phyloP scores from a whole-genome alignment of 495 filamentous ascomycete genomes.

The Aspergillus olivimuriae region DNA sequence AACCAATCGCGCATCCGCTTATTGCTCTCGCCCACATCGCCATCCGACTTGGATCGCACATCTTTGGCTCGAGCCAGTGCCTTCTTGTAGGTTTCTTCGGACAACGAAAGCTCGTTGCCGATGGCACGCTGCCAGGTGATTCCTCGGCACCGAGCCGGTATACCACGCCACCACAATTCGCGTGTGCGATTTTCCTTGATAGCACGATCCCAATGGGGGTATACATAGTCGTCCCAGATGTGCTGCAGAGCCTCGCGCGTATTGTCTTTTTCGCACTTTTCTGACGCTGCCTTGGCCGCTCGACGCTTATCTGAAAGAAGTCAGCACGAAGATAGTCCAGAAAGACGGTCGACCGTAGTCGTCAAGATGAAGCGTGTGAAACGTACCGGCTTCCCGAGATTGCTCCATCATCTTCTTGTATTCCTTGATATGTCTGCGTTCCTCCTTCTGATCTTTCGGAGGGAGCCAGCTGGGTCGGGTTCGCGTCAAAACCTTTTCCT shows the following conservation, averaged over 20 bases:
- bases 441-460: constrained; percentile 88
- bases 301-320: constrained; percentile 38
- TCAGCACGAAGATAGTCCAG: background rate
- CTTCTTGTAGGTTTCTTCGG: constrained; percentile 67
- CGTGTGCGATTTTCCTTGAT: constrained; percentile 68
- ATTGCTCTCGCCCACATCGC: constrained; percentile 42
- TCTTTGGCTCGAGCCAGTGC: constrained; percentile 71
- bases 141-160: constrained; percentile 74
- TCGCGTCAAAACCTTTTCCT: constrained; percentile 83
- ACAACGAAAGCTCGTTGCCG: constrained; percentile 80
- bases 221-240: constrained; percentile 83
- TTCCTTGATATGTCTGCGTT: constrained; percentile 83
- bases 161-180: constrained; percentile 91
- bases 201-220: constrained; percentile 78
- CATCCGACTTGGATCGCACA: constrained; percentile 44
- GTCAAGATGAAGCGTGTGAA: background rate
- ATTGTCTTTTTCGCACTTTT: constrained; percentile 57
- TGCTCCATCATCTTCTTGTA: constrained; percentile 91
- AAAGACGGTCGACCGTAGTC: no score
- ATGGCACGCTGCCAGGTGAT: constrained; percentile 80
- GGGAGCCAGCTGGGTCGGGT: constrained; percentile 94
- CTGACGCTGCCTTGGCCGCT: constrained; percentile 43
- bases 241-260: constrained; percentile 55
- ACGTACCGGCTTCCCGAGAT: constrained; percentile 63
- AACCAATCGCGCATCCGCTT: constrained; percentile 55